phyloP scores from a whole-genome alignment of 768 basidiomycete genomes.

The Boletus vermiculosoides region DNA sequence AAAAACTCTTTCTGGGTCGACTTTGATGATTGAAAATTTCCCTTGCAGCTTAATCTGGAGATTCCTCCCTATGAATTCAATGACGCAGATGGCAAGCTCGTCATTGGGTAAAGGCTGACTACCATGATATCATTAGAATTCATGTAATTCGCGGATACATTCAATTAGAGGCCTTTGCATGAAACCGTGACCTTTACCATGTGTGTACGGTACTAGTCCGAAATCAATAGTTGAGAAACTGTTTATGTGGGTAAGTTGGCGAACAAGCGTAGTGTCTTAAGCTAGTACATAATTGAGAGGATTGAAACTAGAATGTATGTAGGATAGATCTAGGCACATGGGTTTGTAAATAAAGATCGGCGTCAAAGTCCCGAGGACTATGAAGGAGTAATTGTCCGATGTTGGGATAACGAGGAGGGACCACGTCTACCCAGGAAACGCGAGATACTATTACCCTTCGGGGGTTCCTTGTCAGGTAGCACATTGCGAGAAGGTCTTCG shows the following conservation, averaged over 20 bases:
- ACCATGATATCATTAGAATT: slow-evolving; percentile 11
- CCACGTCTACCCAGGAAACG: slow-evolving; percentile 22
- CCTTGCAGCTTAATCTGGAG: slow-evolving; percentile 82
- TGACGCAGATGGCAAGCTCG: slow-evolving; percentile 81
- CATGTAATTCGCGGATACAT: slow-evolving; percentile 21
- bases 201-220: too few relatives aligned
- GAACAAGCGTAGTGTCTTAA: neutral
- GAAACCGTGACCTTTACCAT: neutral
- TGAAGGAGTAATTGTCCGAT: neutral
- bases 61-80: slow-evolving; percentile 87
- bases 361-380: neutral
- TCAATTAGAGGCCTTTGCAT: slow-evolving; percentile 24
- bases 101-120: slow-evolving; percentile 63
- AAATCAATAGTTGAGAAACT: neutral
- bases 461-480: slow-evolving; percentile 9
- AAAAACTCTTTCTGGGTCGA: neutral
- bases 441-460: slow-evolving; percentile 17
- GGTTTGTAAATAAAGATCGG: neutral
- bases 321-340: neutral
- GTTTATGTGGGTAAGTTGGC: neutral
- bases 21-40: slow-evolving; percentile 10
- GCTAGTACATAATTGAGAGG: neutral
- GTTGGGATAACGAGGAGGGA: slow-evolving; percentile 7
- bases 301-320: neutral
- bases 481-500: slow-evolving; percentile 14